Evolutionary conservation across 2,329 filamentous ascomycete species (phyloP).

Genomic region (Fonsecaea multimorphosa): DNA sequence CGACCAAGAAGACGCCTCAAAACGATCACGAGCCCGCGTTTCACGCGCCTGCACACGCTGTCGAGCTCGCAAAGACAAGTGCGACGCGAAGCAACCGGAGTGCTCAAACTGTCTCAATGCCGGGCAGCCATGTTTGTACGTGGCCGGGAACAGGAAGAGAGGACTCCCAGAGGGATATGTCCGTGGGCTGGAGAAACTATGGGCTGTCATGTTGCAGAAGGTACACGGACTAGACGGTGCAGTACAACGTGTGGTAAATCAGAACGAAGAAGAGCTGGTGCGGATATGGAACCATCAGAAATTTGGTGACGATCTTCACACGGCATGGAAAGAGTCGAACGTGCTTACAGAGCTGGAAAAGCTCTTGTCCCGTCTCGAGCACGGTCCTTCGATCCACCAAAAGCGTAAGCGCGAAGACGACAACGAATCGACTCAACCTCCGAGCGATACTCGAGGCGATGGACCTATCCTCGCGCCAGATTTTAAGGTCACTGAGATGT

Average conservation of each 20-base stretch:
- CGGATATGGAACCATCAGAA: conserved; percentile 50
- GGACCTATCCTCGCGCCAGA: conserved; percentile 8
- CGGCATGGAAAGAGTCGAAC: conserved; percentile 52
- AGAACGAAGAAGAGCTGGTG: conserved; percentile 46
- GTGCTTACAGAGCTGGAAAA: conserved; percentile 50
- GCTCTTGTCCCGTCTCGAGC: conserved; percentile 47
- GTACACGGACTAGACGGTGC: conserved; percentile 53
- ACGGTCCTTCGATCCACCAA: conserved; percentile 35
- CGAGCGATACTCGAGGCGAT: conserved; percentile 29
- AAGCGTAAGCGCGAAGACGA: conserved; percentile 47
- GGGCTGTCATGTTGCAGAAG: conserved; percentile 52
- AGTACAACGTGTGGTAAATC: conserved; percentile 47
- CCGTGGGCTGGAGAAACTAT: conserved; percentile 54
- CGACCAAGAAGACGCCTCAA: conserved; percentile 48
- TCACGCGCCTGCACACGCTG: conserved; percentile 55
- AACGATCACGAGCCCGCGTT: conserved; percentile 52
- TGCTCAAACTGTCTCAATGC: conserved; percentile 52
- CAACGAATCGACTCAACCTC: conserved; percentile 6
- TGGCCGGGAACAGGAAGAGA: conserved; percentile 53
- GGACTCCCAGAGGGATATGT: conserved; percentile 56
- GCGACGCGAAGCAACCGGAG: conserved; percentile 51
- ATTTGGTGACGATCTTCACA: conserved; percentile 51
- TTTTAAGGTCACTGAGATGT: conserved; percentile 20
- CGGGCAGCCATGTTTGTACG: conserved; percentile 51
- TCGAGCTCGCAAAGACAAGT: conserved; percentile 49